A percentile compares a stretch with the other conserved stretches of the same genome.
These are phyloP conservation scores for Fusarium abutilonis DNA, from an alignment of 2,329 filamentous ascomycete species.

Conservation along the genomic window DNA sequence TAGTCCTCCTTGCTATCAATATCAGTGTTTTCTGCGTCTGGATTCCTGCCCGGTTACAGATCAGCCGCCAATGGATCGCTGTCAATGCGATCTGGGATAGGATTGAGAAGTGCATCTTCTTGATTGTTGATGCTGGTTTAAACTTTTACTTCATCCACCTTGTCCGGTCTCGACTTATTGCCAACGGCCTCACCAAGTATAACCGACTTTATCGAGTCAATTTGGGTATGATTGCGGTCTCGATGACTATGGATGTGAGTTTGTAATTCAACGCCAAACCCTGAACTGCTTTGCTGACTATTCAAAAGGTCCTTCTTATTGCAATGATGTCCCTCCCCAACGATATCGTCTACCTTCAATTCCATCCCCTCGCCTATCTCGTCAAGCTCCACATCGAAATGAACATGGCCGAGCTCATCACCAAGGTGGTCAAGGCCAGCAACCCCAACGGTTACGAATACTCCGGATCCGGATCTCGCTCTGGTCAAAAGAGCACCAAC, in stretches of 20 bases:
- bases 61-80: slow-evolving; percentile 53
- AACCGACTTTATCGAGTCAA: slow-evolving; percentile 54
- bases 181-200: slow-evolving; percentile 61
- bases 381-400: slow-evolving; percentile 65
- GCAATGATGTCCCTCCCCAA: slow-evolving; percentile 48
- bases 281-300: slow-evolving; percentile 2
- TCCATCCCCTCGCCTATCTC: slow-evolving; percentile 62
- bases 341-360: slow-evolving; percentile 54
- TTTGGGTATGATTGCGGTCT: slow-evolving; percentile 46
- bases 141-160: slow-evolving; percentile 63
- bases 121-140: slow-evolving; percentile 60
- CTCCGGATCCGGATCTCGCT: slow-evolving; percentile 36
- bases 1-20: slow-evolving; percentile 60
- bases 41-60: slow-evolving; percentile 62
- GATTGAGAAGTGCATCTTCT: slow-evolving; percentile 61
- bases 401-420: slow-evolving; percentile 63
- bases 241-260: slow-evolving; percentile 47
- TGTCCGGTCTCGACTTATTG: slow-evolving; percentile 58
- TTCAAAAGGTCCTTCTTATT: slow-evolving; percentile 41
- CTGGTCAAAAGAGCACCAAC: slow-evolving; percentile 34
- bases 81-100: slow-evolving; percentile 65
- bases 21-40: slow-evolving; percentile 64
- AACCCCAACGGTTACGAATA: slow-evolving; percentile 43
- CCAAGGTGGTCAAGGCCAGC: slow-evolving; percentile 49
- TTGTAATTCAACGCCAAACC: too few species aligned